A percentile compares a stretch with the other conserved stretches of the same genome.
Conservation (phyloP, 2,329 filamentous ascomycete genomes). For the Pseudocercospora eumusae region DNA sequence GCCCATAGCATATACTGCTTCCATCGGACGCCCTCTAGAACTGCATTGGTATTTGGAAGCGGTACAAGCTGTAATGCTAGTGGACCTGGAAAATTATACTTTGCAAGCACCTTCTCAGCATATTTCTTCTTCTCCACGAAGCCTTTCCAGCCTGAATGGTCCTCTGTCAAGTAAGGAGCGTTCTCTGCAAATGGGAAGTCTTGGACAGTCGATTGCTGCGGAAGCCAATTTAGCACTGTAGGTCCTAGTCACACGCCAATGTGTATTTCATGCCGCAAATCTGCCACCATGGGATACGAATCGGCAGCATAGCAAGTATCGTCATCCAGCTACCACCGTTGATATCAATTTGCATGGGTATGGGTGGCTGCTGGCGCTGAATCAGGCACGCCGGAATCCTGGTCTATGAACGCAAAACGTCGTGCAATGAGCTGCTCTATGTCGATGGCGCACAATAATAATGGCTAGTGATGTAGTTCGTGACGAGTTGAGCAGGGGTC, state of each 20-base stretch:
- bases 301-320: neutral
- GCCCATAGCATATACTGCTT: slow-evolving; percentile 50
- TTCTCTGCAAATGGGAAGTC: slow-evolving; percentile 23
- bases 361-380: neutral
- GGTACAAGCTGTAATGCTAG: slow-evolving; percentile 49
- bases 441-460: neutral
- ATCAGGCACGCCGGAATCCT: neutral
- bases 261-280: too few relatives aligned
- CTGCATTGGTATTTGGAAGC: slow-evolving; percentile 47
- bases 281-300: neutral
- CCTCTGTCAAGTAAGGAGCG: slow-evolving; percentile 45
- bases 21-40: slow-evolving; percentile 50
- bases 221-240: neutral
- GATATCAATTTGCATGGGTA: neutral
- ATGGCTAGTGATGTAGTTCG: neutral
- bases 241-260: too few relatives aligned
- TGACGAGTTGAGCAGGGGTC: neutral
- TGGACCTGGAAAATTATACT: slow-evolving; percentile 53
- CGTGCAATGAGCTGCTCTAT: neutral
- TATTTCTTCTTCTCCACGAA: slow-evolving; percentile 72
- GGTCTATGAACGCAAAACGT: neutral
- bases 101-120: slow-evolving; percentile 57
- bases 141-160: slow-evolving; percentile 49
- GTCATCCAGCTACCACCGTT: neutral
- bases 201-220: neutral